Percentiles rank a stretch among this genome's conserved stretches.
These are phyloP conservation scores for Echium plantagineum DNA, from an alignment of 257 asterid species.

Conservation along the genomic window DNA sequence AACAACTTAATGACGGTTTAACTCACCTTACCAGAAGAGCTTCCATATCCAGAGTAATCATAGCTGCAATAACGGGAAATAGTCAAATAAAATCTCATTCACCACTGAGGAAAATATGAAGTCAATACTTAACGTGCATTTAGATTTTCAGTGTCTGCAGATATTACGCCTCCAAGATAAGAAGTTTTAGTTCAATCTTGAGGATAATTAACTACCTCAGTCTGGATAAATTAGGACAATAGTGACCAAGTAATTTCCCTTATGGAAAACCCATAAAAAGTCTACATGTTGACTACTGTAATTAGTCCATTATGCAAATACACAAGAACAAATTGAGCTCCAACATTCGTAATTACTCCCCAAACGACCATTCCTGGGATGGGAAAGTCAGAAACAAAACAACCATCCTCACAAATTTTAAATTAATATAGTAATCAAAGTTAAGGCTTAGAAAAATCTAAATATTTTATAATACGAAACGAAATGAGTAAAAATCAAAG, in stretches of 20 bases:
- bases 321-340: not conserved
- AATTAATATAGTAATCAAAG: not conserved
- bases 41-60: conserved; percentile 96
- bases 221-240: not conserved
- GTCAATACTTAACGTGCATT: not conserved
- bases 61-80: conserved; percentile 57
- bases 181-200: not conserved
- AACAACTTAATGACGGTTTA: not conserved
- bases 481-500: too few species aligned
- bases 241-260: not conserved
- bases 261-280: too few species aligned
- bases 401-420: too few species aligned
- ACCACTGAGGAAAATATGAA: not conserved
- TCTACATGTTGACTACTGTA: not conserved
- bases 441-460: too few species aligned
- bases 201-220: not conserved
- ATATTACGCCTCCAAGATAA: not conserved
- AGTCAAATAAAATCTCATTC: not conserved
- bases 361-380: not conserved
- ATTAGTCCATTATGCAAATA: not conserved
- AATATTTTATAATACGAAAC: too few species aligned
- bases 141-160: not conserved
- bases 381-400: not conserved
- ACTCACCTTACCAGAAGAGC: conserved; percentile 94
- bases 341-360: not conserved